These are phyloP conservation scores for Actinomortierella wolfii DNA, from an alignment of 371 early-diverging fungal genomes.

Conservation along the genomic window DNA sequence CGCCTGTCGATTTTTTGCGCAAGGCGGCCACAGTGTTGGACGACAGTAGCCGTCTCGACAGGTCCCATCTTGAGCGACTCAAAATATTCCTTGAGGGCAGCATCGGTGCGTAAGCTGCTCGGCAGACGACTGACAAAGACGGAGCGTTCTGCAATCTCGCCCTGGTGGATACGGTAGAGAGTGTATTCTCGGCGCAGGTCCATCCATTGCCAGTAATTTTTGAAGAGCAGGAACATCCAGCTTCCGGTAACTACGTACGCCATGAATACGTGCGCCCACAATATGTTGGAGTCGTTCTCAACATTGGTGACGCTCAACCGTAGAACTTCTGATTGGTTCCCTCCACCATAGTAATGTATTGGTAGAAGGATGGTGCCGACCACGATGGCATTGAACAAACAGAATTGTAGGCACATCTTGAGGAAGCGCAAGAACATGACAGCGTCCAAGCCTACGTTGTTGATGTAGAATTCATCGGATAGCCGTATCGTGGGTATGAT, in stretches of 20 bases:
- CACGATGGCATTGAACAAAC: slow-evolving; percentile 50
- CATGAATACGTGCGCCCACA: slow-evolving; percentile 59
- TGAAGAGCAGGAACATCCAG: slow-evolving; percentile 64
- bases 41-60: slow-evolving; percentile 52
- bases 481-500: slow-evolving; percentile 45
- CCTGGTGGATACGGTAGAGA: slow-evolving; percentile 41
- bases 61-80: slow-evolving; percentile 52
- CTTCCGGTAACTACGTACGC: slow-evolving; percentile 48
- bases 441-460: slow-evolving; percentile 65
- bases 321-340: slow-evolving; percentile 14
- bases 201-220: slow-evolving; percentile 62
- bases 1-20: slow-evolving; percentile 47
- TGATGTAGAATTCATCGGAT: slow-evolving; percentile 54
- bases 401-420: slow-evolving; percentile 66
- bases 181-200: slow-evolving; percentile 52
- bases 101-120: slow-evolving; percentile 48
- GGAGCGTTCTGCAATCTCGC: slow-evolving; percentile 47
- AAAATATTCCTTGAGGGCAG: slow-evolving; percentile 49
- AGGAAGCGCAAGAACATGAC: slow-evolving; percentile 72
- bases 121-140: slow-evolving; percentile 51
- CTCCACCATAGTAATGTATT: slow-evolving; percentile 53
- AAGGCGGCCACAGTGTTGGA: slow-evolving; percentile 44
- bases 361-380: slow-evolving; percentile 57
- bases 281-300: slow-evolving; percentile 41
- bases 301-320: slow-evolving; percentile 56